These are phyloP conservation scores for Ogataea hybrid DNA, from an alignment of 1,139 yeast genomes.

Conservation along the genomic window DNA sequence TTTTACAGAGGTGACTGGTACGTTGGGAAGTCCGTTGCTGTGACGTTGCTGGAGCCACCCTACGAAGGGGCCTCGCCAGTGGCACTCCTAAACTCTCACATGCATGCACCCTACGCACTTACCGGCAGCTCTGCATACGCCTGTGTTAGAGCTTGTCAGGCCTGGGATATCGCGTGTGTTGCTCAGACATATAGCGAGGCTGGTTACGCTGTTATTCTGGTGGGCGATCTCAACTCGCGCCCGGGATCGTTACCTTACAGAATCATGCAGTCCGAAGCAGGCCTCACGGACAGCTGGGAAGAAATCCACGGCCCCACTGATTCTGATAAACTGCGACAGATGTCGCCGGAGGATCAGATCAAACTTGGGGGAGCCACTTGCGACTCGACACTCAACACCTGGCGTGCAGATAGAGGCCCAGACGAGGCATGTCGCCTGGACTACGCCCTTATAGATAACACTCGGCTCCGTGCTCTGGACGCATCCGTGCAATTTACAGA, in stretches of 20 bases:
- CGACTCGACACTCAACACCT: slow-evolving; percentile 81
- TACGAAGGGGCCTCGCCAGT: slow-evolving; percentile 49
- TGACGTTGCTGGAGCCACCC: slow-evolving; percentile 62
- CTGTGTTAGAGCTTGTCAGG: slow-evolving; percentile 92
- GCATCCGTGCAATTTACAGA: slow-evolving; percentile 78
- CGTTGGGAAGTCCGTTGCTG: slow-evolving; percentile 89
- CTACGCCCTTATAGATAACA: slow-evolving; percentile 74
- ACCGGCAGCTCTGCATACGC: slow-evolving; percentile 86
- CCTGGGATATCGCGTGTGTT: slow-evolving; percentile 86
- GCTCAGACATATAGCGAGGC: slow-evolving; percentile 61
- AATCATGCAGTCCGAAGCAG: slow-evolving; percentile 68
- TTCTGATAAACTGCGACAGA: slow-evolving; percentile 43
- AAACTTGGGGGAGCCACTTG: slow-evolving; percentile 80
- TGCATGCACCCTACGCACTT: slow-evolving; percentile 93
- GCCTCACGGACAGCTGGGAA: slow-evolving; percentile 83
- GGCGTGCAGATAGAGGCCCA: slow-evolving; percentile 63
- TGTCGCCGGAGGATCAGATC: slow-evolving; percentile 71
- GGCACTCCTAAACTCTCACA: slow-evolving; percentile 85
- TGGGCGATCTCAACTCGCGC: slow-evolving; percentile 88
- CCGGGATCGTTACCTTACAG: slow-evolving; percentile 85
- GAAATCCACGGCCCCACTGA: slow-evolving; percentile 47
- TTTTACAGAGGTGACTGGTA: slow-evolving; percentile 96
- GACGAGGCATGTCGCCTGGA: slow-evolving; percentile 89
- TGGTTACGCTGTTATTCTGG: slow-evolving; percentile 83
- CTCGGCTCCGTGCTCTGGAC: slow-evolving; percentile 47